Conservation (phyloP, 768 basidiomycete species). For the Candolleomyces eurysporus region DNA sequence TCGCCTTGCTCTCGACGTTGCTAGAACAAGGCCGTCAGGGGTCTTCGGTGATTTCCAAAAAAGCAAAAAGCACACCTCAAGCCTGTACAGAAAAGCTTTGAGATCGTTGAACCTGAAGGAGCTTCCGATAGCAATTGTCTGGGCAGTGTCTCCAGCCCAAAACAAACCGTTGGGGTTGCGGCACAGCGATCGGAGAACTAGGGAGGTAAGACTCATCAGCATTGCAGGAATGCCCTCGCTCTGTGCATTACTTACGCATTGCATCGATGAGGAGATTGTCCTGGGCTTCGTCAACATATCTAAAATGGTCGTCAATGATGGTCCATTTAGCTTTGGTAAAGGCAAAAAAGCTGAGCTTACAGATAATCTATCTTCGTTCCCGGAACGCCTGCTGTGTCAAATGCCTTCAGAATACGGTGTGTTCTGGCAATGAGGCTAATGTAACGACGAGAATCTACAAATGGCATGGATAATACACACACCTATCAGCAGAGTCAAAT, state of each 20-base stretch:
- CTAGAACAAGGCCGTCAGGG: conserved; percentile 1
- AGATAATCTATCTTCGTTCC: conserved; percentile 52
- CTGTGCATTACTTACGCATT: conserved; percentile 37
- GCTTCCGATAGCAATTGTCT: conserved; percentile 72
- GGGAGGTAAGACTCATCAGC: too few relatives aligned
- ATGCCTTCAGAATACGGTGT: conserved; percentile 41
- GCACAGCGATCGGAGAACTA: conserved; percentile 63
- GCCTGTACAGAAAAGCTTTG: conserved; percentile 61
- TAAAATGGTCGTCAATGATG: conserved; percentile 16
- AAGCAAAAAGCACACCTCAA: conserved; percentile 46
- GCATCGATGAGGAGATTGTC: conserved; percentile 69
- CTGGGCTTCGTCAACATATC: conserved; percentile 75
- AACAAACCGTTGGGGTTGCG: conserved; percentile 64
- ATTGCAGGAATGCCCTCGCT: too few relatives aligned
- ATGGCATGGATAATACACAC: conserved; percentile 1
- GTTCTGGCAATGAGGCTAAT: conserved; percentile 34
- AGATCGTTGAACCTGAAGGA: conserved; percentile 71
- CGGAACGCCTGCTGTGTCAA: conserved; percentile 29
- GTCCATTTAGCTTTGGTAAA: neutral
- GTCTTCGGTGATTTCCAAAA: neutral
- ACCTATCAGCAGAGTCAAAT: conserved; percentile 63
- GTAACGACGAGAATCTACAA: neutral
- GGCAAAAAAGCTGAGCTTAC: conserved; percentile 30
- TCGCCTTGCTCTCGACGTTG: conserved; percentile 12
- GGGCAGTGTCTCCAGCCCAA: conserved; percentile 81